Conservation (phyloP, 805 yeast genomes). For the Candida berthetii region DNA sequence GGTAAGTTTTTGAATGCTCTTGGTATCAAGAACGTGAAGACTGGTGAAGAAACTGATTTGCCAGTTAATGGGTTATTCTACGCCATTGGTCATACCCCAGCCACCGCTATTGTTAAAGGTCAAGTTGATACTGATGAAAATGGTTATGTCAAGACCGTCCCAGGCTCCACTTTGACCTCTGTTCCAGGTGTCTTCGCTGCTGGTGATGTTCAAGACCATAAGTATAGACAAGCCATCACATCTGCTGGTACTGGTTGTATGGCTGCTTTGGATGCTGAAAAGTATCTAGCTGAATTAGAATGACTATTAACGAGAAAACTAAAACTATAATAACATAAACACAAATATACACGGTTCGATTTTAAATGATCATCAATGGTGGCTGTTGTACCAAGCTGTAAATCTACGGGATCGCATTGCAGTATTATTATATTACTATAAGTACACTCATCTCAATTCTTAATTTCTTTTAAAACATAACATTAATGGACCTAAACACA, state of each 20-base stretch:
- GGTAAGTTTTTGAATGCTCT: conserved; percentile 73
- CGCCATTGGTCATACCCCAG: conserved; percentile 97
- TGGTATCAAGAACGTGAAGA: conserved; percentile 61
- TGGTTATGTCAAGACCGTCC: conserved; percentile 85
- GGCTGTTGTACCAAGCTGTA: no score
- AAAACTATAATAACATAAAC: background rate
- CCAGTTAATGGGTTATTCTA: conserved; percentile 90
- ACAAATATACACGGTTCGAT: background rate
- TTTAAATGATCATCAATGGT: no score
- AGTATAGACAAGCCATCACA: conserved; percentile 97
- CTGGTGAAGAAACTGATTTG: conserved; percentile 63
- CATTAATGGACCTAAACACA: no score
- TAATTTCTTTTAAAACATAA: no score
- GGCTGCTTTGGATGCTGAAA: conserved; percentile 97
- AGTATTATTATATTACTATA: no score
- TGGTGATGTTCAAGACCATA: conserved; percentile 97
- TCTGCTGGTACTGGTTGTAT: conserved; percentile 99
- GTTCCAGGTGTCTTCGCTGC: conserved; percentile 94
- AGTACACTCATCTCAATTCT: no score
- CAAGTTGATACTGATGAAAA: conserved; percentile 77
- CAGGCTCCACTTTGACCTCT: conserved; percentile 85
- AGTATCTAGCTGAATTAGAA: conserved; percentile 59
- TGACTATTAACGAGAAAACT: conserved; percentile 9
- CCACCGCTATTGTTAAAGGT: conserved; percentile 71
- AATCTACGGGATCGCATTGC: no score